Base-by-base conservation (phyloP, 768 basidiomycete genomes). In the Gloeophyllum trabeum region DNA sequence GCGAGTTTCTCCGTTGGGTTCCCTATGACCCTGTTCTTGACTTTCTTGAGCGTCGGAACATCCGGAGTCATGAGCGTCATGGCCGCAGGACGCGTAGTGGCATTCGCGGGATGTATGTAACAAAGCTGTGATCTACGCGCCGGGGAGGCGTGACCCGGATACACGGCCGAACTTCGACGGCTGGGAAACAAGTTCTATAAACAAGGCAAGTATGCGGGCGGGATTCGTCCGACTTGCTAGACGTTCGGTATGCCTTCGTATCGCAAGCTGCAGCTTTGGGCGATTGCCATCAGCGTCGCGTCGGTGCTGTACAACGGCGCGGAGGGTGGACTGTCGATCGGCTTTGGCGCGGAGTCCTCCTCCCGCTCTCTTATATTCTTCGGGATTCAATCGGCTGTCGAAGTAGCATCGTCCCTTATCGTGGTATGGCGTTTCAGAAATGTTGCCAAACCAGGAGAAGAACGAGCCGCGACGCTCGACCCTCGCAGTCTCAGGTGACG, bases 11-110 rank as follows among this genome's bases (percentile, higher is more conserved):
- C 81, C 0, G 75, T 71, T 0, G 82, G 84, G 47, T 87, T 89
- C 1, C 86, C 86, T 28, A 88, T 87, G 39, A 87, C 79, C 1
- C 67, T 56, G 57, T 88, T 88, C 61, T 87, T 87, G 45, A 76
- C 69, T 46, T 67, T 63, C 61, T 84, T 87, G 48, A 86, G 72
- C 40, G 58, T 59, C 14, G 65, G 47, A 26, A 68, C 37, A 42
- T 54, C 53, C 32, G 57, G 38, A 4, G 48, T 50, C 24, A 44
- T 42, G 14, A 62, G 42, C 4, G 59, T 57, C 61, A 62, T 60
- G n/a, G n/a, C n/a, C n/a, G n/a, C n/a, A n/a, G n/a, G n/a, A n/a
- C n/a, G n/a, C n/a, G n/a, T n/a, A n/a, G n/a, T n/a, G n/a, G n/a
- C n/a, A n/a, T n/a, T n/a, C n/a, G n/a, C n/a, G n/a, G n/a, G n/a